A percentile compares a stretch with the other conserved stretches of the same genome.
Conservation (phyloP, 1,139 yeast species). For the Saccharomyces hybrid region DNA sequence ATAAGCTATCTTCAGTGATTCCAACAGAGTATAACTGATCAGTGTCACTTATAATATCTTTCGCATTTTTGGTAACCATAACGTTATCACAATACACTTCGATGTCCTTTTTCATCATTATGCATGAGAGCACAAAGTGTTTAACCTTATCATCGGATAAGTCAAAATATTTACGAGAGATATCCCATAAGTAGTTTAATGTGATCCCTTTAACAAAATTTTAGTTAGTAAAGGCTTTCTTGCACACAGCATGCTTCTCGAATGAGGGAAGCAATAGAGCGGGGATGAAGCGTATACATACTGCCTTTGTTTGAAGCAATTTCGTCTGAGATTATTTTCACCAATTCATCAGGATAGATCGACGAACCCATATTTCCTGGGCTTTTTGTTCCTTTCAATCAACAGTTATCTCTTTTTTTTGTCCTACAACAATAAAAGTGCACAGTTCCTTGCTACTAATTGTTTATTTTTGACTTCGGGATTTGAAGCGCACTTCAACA, state of each 20-base stretch:
- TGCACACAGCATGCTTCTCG: background rate
- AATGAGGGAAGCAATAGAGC: background rate
- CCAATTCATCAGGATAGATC: constrained; percentile 28
- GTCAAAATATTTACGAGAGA: constrained; percentile 13
- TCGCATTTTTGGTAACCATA: constrained; percentile 9
- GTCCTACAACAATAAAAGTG: background rate
- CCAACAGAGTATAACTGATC: constrained; percentile 16
- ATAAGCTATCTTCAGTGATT: constrained; percentile 36
- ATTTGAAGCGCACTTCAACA: background rate
- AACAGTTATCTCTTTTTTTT: background rate
- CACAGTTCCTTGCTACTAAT: background rate
- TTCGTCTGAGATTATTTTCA: constrained; percentile 20
- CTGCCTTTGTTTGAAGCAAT: constrained; percentile 30
- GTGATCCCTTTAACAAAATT: constrained; percentile 9
- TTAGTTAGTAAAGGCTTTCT: constrained; percentile 7
- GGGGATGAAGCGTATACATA: constrained; percentile 9
- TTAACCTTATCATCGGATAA: constrained; percentile 17
- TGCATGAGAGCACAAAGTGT: constrained; percentile 17
- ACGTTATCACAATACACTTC: constrained; percentile 5
- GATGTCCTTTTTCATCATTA: constrained; percentile 15
- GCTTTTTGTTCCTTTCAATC: background rate
- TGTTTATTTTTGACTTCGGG: background rate
- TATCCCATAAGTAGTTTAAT: constrained; percentile 18
- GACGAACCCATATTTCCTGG: background rate
- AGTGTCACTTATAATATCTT: constrained; percentile 4